These are phyloP conservation scores for Angomonas ambiguus DNA, from an alignment of 208 protist genomes.

Conservation along the genomic window DNA sequence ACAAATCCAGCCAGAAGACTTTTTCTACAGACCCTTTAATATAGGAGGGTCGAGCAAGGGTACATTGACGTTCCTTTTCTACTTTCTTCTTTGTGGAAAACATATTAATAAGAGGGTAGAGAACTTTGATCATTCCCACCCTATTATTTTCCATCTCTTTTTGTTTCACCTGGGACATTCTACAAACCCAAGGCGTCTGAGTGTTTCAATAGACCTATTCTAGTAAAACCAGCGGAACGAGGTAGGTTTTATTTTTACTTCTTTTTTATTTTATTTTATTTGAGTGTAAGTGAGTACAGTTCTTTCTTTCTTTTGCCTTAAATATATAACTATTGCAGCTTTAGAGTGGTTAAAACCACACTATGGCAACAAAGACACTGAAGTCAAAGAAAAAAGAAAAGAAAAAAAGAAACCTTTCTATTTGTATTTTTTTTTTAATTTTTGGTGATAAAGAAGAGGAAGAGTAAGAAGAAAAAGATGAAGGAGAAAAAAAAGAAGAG, in stretches of 20 bases:
- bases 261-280: too few species aligned
- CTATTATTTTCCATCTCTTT: neutral
- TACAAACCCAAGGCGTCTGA: too few species aligned
- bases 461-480: slow-evolving; percentile 11
- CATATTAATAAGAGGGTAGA: neutral
- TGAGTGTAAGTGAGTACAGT: too few species aligned
- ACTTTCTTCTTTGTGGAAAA: neutral
- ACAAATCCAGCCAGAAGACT: neutral
- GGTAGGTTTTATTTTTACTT: too few species aligned
- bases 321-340: too few species aligned
- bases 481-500: slow-evolving; percentile 11
- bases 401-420: slow-evolving; percentile 21
- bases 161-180: neutral
- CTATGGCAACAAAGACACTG: slow-evolving; percentile 7
- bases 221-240: too few species aligned
- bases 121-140: neutral
- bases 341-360: neutral
- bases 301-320: too few species aligned
- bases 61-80: neutral
- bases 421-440: too few species aligned
- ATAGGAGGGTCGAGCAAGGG: neutral
- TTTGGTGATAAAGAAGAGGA: slow-evolving; percentile 19
- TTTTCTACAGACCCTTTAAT: neutral
- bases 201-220: too few species aligned
- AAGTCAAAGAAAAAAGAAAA: slow-evolving; percentile 4